phyloP scores from a whole-genome alignment of 2,329 filamentous ascomycete species.

The Colletotrichum godetiae region DNA sequence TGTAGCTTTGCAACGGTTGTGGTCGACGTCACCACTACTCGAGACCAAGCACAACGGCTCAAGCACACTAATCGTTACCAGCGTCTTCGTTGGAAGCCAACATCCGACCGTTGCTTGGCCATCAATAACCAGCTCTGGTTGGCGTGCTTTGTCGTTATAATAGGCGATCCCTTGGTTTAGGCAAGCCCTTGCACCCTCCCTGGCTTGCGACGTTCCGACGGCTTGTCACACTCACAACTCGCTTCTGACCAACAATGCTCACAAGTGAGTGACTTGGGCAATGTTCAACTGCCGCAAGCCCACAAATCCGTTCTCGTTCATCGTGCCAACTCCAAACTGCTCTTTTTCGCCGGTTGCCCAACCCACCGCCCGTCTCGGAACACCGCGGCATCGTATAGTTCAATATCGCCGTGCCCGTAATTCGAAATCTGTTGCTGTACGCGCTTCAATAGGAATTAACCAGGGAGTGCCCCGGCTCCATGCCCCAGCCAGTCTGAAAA shows the following conservation, averaged over 20 bases:
- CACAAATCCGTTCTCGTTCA: not conserved
- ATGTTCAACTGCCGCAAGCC: not conserved
- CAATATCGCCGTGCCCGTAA: constrained; percentile 9
- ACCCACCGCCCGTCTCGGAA: not conserved
- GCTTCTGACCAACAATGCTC: constrained; percentile 5
- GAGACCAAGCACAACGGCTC: not conserved
- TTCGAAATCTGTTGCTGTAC: not conserved
- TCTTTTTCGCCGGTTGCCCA: not conserved
- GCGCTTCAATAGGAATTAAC: not conserved
- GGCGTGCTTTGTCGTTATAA: not conserved
- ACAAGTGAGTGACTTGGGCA: not conserved
- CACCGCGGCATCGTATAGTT: not conserved
- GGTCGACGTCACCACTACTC: constrained; percentile 15
- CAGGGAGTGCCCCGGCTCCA: not conserved
- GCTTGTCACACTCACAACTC: constrained; percentile 27
- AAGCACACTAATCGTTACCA: not conserved
- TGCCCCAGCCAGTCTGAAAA: not conserved
- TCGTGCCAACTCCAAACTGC: not conserved
- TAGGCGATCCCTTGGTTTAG: not conserved
- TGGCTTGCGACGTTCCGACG: not conserved
- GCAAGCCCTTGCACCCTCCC: not conserved
- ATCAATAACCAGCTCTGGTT: not conserved
- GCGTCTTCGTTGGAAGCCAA: not conserved
- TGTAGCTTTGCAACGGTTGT: not conserved
- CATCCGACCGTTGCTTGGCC: not conserved